Evolutionary conservation across 176 grass and related monocot species (phyloP), one percentile per base, ranked within the genome.

Genomic region (Oryza officinalis): DNA sequence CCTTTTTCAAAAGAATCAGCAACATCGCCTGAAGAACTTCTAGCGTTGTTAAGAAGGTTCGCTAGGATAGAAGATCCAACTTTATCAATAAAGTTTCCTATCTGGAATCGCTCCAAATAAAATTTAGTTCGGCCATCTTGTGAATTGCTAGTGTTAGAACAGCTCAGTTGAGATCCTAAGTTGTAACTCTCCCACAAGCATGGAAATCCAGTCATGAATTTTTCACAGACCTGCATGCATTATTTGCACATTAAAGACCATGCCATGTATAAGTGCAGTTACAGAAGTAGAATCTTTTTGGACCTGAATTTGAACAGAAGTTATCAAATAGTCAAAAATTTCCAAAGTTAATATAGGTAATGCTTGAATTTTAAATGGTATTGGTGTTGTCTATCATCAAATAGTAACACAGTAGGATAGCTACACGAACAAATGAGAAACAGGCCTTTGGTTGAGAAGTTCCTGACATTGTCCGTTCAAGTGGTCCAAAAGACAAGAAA

Each of bases 201-300:
- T 4, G 82, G 87, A 63, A 89, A 89, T 47, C 77, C 87, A 41
- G 28, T 13, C 38, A 49, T 3, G 38, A 89, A 89, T 8, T 38
- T 9, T 63, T 75, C 38, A 18, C 63, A 85, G 49, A 63, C 52
- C 87, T 89, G 77, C 82, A 75, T 49, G n/a, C 69, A 89, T 12
- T 11, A 2, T 61, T 75, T 84, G 37, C n/a, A 82, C 1, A 41
- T 63, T 52, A 82, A 65, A 71, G 74, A 74, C 10, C n/a, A 80
- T 66, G 23, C n/a, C 43, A 74, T 74, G 72, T 20, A 44, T n/a
- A 45, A 25, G 27, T 74, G 57, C 17, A 65, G 12, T 46, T 45
- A 49, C 33, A 84, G 44, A 31, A 26, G 2, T 32, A 31, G 15
- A 73, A 72, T 45, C 1, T 13, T 57, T 65, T 30, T 45, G 60